Evolutionary conservation across 2,329 filamentous ascomycete genomes (phyloP).

Genomic region (Furcasterigmium sp.): DNA sequence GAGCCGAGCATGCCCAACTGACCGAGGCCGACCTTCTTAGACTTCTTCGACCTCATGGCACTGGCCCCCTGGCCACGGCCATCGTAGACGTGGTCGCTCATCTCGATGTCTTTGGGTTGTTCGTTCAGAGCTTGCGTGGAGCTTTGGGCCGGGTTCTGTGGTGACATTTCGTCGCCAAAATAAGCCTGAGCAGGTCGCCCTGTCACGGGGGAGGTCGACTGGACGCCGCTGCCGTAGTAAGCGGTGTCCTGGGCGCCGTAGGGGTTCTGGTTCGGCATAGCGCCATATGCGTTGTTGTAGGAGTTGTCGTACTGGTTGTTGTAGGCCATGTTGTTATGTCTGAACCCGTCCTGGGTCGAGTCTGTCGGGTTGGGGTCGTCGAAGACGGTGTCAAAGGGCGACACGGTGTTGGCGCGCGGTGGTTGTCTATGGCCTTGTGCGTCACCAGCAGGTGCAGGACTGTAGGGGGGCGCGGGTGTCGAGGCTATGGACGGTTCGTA

Average conservation of each 20-base stretch:
- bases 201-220: slow-evolving; percentile 23
- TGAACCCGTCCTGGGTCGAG: slow-evolving; percentile 20
- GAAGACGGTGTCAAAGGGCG: slow-evolving; percentile 62
- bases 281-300: slow-evolving; percentile 13
- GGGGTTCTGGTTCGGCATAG: slow-evolving; percentile 26
- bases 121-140: background rate
- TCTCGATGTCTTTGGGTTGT: slow-evolving; percentile 32
- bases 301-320: slow-evolving; percentile 16
- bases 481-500: slow-evolving; percentile 36
- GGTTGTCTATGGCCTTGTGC: slow-evolving; percentile 16
- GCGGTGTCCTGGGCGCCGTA: slow-evolving; percentile 46
- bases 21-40: slow-evolving; percentile 45
- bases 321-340: slow-evolving; percentile 16
- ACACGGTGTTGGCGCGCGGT: slow-evolving; percentile 31
- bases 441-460: slow-evolving; percentile 12
- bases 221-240: slow-evolving; percentile 45
- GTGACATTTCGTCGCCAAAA: slow-evolving; percentile 48
- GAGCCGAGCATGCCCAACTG: slow-evolving; percentile 56
- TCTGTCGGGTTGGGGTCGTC: slow-evolving; percentile 62
- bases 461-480: slow-evolving; percentile 32
- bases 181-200: slow-evolving; percentile 18
- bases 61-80: slow-evolving; percentile 26
- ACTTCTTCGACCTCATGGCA: slow-evolving; percentile 20
- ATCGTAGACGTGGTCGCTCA: slow-evolving; percentile 58
- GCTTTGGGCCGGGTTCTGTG: slow-evolving; percentile 38